Conservation (phyloP, 148 eudicot genomes). For the Selenicereus undatus region DNA sequence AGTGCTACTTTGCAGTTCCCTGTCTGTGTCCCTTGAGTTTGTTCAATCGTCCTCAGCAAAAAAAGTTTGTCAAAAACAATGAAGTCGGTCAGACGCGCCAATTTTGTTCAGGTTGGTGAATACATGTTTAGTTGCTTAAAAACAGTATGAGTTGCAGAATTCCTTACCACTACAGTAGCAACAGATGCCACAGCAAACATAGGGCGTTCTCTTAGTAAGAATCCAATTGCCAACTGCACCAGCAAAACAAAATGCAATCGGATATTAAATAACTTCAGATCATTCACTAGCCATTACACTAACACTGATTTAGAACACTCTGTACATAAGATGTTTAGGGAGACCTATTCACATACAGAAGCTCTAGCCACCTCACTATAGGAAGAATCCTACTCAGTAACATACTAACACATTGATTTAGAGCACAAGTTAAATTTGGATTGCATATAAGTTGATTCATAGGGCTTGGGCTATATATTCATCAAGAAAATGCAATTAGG, state of each 20-base stretch:
- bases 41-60: background rate
- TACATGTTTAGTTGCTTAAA: background rate
- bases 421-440: background rate
- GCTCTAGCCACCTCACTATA: background rate
- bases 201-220: conserved; percentile 78
- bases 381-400: too few relatives aligned
- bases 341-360: background rate
- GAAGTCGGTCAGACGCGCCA: too few relatives aligned
- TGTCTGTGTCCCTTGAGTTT: background rate
- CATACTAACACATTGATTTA: background rate
- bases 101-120: too few relatives aligned
- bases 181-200: conserved; percentile 86
- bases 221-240: conserved; percentile 67
- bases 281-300: background rate
- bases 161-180: conserved; percentile 73
- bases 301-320: background rate
- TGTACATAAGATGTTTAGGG: background rate
- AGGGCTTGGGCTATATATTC: background rate
- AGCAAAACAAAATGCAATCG: background rate
- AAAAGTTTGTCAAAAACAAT: too few relatives aligned
- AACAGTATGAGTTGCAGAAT: background rate
- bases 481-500: background rate
- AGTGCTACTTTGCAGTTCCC: background rate
- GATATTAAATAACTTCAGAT: background rate
- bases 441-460: background rate